Conservation (phyloP, 2,329 filamentous ascomycete species). For the Nigrograna mackinnonii region DNA sequence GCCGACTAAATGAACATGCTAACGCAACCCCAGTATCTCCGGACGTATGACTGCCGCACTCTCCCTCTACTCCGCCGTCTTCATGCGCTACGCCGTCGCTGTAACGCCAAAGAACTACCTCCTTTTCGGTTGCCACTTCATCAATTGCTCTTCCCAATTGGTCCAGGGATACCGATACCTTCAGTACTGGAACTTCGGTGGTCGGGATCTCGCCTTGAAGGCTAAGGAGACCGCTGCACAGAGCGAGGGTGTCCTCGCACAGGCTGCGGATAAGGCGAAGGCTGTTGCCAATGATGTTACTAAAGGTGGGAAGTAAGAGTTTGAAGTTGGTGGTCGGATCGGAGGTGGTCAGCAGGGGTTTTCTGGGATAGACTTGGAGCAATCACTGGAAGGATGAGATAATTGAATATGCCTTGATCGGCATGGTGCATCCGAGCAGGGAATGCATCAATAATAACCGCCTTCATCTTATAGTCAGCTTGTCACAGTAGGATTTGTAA, state of each 20-base stretch:
- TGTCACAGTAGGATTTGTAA: too few species aligned
- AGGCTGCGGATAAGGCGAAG: constrained; percentile 23
- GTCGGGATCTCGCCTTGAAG: constrained; percentile 44
- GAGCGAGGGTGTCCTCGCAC: constrained; percentile 22
- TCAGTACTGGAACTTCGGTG: constrained; percentile 61
- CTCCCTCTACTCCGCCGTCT: constrained; percentile 63
- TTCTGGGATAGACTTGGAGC: too few species aligned
- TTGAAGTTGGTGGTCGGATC: too few species aligned
- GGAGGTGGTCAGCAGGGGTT: too few species aligned
- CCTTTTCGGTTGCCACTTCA: constrained; percentile 68
- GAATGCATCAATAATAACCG: too few species aligned
- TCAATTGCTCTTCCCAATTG: constrained; percentile 65
- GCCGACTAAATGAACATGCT: background rate
- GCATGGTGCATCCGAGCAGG: too few species aligned
- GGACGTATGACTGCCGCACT: constrained; percentile 66
- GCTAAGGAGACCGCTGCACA: constrained; percentile 41
- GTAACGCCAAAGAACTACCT: constrained; percentile 68
- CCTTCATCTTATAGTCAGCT: too few species aligned
- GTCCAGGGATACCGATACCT: constrained; percentile 66
- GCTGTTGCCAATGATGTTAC: too few species aligned
- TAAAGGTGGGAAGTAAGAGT: too few species aligned
- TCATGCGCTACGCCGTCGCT: constrained; percentile 69
- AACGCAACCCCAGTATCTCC: constrained; percentile 57
- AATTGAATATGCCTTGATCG: too few species aligned
- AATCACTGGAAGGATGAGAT: too few species aligned